Evolutionary conservation across 495 filamentous ascomycete genomes (phyloP).

Genomic region (Talaromyces nanjingensis): DNA sequence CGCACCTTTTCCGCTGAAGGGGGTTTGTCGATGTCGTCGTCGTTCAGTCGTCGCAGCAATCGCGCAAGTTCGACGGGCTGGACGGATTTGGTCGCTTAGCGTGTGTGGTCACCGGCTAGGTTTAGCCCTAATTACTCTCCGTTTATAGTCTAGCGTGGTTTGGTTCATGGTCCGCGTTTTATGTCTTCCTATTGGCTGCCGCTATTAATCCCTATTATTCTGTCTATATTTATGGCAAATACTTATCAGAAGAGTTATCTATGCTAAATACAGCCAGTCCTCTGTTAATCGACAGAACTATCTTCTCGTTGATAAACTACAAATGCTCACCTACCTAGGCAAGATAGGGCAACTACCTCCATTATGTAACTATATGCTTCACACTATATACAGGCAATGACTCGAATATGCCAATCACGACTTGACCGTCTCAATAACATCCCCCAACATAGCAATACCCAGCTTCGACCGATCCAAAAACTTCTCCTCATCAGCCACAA

Average conservation of each 20-base stretch:
- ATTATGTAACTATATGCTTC: no score
- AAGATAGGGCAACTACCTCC: no score
- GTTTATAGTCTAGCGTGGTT: not conserved
- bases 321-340: no score
- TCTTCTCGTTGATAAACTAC: no score
- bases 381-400: no score
- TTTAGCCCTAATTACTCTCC: conserved; percentile 1
- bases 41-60: conserved; percentile 18
- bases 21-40: conserved; percentile 41
- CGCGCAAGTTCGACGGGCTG: conserved; percentile 5
- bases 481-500: conserved; percentile 24
- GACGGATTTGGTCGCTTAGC: conserved; percentile 9
- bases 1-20: conserved; percentile 46
- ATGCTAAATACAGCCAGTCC: no score
- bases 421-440: conserved; percentile 14
- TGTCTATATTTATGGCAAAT: not conserved
- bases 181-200: not conserved
- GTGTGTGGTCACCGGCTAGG: conserved; percentile 7
- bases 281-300: no score
- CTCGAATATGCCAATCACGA: not conserved
- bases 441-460: conserved; percentile 22
- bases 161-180: no score
- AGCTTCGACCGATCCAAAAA: conserved; percentile 24
- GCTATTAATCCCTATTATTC: not conserved
- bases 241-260: no score